Evolutionary conservation across 108 stramenopile genomes (phyloP), one percentile per base, ranked within the genome.

Genomic region (Cyclotella kingstonii): DNA sequence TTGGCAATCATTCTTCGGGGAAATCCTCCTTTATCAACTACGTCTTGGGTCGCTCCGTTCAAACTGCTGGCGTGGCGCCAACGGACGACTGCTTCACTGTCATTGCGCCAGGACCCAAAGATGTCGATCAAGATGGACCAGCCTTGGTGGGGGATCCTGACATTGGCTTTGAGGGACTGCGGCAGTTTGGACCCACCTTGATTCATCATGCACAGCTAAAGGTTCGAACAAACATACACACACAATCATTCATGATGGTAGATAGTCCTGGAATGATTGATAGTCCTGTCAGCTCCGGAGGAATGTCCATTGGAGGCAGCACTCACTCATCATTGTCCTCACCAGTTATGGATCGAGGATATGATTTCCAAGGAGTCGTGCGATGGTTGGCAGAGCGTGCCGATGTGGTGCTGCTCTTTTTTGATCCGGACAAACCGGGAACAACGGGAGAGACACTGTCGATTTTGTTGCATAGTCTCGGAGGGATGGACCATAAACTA

Each of bases 241-340:
- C 73, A 12, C 44, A 70, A 21, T 55, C 81, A 41, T 94, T 98
- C 60, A 94, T 95, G 86, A 74, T 97, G 70, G 77, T 96, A 22
- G 97, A 97, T 81, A 84, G 82, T 25, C 97, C 97, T 1, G 99
- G 99, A n/a, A 99, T 99, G 98, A 99, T 99, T 73, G 97, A 89
- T 56, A 62, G 81, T 25, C 88, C 87, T 7, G 81, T 59, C 19
- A 80, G 55, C 47, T 63, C 60, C 12, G 65, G 67, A 4, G 81
- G 80, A 5, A 73, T 81, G 78, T 53, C 60, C 0, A 40, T 61
- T 43, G 58, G 49, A 0, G 55, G 44, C 27, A 29, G 65, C 30
- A 22, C 38, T 50, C 28, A 43, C 29, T 47, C 61, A 19, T 47
- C 51, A 14, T 49, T 46, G 18, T 43, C 61, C 15, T 40, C 73